These are phyloP conservation scores for Deuterostichococcus epilithicus DNA, from an alignment of 139 green algal species.

Conservation along the genomic window DNA sequence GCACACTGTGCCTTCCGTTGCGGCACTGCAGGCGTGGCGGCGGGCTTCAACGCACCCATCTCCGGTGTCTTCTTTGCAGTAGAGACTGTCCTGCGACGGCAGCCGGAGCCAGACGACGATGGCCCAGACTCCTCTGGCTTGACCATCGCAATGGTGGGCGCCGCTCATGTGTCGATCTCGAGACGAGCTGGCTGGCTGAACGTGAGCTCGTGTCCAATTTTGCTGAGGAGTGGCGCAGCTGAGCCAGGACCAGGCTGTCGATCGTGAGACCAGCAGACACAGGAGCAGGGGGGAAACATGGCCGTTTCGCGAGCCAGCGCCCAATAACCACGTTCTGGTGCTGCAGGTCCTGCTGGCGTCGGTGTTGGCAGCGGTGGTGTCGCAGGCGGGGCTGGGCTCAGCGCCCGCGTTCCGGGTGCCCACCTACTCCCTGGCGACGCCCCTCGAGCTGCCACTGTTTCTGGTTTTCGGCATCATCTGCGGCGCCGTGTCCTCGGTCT, in stretches of 20 bases:
- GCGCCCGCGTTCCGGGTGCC: slow-evolving; percentile 67
- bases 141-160: slow-evolving; percentile 56
- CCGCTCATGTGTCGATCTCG: neutral
- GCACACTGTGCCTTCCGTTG: neutral
- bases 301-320: too few relatives aligned
- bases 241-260: too few relatives aligned
- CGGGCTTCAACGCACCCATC: slow-evolving; percentile 93
- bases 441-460: slow-evolving; percentile 71
- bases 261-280: too few relatives aligned
- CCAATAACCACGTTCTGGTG: too few relatives aligned
- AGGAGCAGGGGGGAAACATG: too few relatives aligned
- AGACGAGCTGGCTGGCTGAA: too few relatives aligned
- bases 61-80: slow-evolving; percentile 92
- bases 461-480: slow-evolving; percentile 65
- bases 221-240: too few relatives aligned
- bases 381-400: slow-evolving; percentile 57
- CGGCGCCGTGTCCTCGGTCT: slow-evolving; percentile 47
- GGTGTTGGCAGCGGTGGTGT: slow-evolving; percentile 64
- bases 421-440: slow-evolving; percentile 48
- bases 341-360: slow-evolving; percentile 47
- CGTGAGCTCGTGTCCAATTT: too few relatives aligned
- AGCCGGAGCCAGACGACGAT: neutral
- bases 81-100: slow-evolving; percentile 74
- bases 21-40: slow-evolving; percentile 62
- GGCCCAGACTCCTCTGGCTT: slow-evolving; percentile 17